These are phyloP conservation scores for Coemansia sp. DNA, from an alignment of 192 early-diverging fungal genomes.

Conservation along the genomic window DNA sequence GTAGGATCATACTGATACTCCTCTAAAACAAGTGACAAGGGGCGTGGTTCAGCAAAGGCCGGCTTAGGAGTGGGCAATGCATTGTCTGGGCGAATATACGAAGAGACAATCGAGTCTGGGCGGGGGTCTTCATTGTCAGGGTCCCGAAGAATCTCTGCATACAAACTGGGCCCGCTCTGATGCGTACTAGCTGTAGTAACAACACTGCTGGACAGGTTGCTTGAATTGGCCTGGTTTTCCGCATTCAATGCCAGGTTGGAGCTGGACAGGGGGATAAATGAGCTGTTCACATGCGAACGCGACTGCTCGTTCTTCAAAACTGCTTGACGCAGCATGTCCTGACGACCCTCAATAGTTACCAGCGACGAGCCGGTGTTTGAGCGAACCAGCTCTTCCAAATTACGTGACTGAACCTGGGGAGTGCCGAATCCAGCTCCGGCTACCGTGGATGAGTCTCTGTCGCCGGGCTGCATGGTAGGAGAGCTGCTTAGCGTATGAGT, in stretches of 20 bases:
- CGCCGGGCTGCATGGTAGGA: slow-evolving; percentile 6
- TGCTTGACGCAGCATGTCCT: slow-evolving; percentile 22
- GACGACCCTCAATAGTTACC: slow-evolving; percentile 18
- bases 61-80: slow-evolving; percentile 12
- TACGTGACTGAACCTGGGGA: slow-evolving; percentile 5
- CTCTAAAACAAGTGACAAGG: slow-evolving; percentile 39
- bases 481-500: not conserved
- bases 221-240: slow-evolving; percentile 3
- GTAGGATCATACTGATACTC: slow-evolving; percentile 49
- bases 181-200: slow-evolving; percentile 18
- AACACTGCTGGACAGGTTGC: slow-evolving; percentile 12
- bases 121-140: slow-evolving; percentile 6
- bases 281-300: slow-evolving; percentile 9
- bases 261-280: slow-evolving; percentile 43
- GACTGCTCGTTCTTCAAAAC: slow-evolving; percentile 12
- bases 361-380: slow-evolving; percentile 33
- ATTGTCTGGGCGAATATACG: slow-evolving; percentile 42
- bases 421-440: not conserved
- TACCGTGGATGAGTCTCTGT: slow-evolving; percentile 10
- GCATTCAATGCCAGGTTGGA: slow-evolving; percentile 21
- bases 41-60: slow-evolving; percentile 22
- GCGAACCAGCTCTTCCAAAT: slow-evolving; percentile 32
- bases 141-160: slow-evolving; percentile 27
- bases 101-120: slow-evolving; percentile 34
- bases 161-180: slow-evolving; percentile 42